Percentiles rank a stretch among this genome's conserved stretches.
phyloP scores from a whole-genome alignment of 805 yeast genomes.

The Zygoascus tannicola region DNA sequence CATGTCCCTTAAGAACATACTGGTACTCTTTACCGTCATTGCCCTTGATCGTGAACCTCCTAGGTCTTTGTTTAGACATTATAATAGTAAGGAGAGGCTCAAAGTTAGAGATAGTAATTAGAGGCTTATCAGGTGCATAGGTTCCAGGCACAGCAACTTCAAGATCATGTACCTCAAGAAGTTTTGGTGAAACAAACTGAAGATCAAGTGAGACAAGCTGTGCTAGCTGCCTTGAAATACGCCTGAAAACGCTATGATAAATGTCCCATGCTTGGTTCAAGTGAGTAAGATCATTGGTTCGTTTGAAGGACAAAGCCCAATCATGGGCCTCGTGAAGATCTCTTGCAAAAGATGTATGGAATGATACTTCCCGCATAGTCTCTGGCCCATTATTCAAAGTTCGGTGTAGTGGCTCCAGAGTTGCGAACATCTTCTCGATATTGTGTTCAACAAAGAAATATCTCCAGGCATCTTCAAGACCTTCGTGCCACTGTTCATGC shows the following conservation, averaged over 20 bases:
- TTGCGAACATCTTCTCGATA: constrained; percentile 88
- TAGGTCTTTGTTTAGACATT: constrained; percentile 92
- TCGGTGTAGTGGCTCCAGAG: constrained; percentile 79
- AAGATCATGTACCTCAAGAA: constrained; percentile 66
- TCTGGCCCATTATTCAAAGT: constrained; percentile 78
- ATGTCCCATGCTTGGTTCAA: constrained; percentile 97
- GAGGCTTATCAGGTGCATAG: constrained; percentile 73
- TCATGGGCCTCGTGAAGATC: constrained; percentile 88
- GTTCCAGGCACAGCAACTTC: constrained; percentile 93
- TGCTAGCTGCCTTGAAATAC: constrained; percentile 82
- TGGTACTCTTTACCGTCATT: constrained; percentile 88
- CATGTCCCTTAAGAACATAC: constrained; percentile 85
- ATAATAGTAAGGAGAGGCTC: constrained; percentile 81
- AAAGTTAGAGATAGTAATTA: constrained; percentile 61
- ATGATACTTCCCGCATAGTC: constrained; percentile 85
- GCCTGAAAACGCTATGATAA: constrained; percentile 84
- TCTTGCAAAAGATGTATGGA: constrained; percentile 86
- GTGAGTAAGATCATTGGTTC: constrained; percentile 78
- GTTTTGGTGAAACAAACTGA: constrained; percentile 88
- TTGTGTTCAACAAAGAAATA: constrained; percentile 90
- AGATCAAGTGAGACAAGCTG: constrained; percentile 78
- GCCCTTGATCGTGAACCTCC: constrained; percentile 70
- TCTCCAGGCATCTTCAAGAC: constrained; percentile 91
- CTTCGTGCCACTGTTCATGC: constrained; percentile 98
- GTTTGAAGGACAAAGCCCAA: constrained; percentile 80